Base-by-base conservation (phyloP, 2,329 filamentous ascomycete genomes). In the Claviceps sp. region DNA sequence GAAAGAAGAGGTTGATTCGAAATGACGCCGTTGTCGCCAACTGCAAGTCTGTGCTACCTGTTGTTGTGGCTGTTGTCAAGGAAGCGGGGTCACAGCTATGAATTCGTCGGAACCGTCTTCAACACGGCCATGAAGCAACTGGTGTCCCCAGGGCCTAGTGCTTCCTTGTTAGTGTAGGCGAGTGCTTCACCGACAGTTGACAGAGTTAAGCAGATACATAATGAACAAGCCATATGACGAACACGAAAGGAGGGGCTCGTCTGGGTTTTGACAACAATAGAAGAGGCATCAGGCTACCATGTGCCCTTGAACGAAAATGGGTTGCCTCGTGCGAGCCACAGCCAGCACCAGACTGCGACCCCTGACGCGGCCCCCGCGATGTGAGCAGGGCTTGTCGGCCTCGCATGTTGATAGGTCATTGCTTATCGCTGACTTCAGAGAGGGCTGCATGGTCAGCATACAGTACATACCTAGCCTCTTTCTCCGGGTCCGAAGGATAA, bases 221-320 rank as follows among this genome's bases (percentile, higher is more conserved):
- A 47, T 19, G 5, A 45, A 5, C n/a, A 14, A 47, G 16, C 30
- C 19, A 53, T 39, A 53, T 39, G 38, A 24, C 11, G 24, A 41
- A 38, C 5, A 16, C 10, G 14, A 13, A 30, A 26, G 24, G 37
- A 30, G 44, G 13, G 19, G 10, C 16, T 1, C 16, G 16, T 26
- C 39, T 44, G 42, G 42, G 16, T 24, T 13, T 42, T 19, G 40
- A 11, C 43, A 34, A 50, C 22, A 50, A 50, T 47, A 40, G 19
- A 17, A 45, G 26, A 48, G 44, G 44, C 41, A 47, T 43, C 45
- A 50, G 43, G 41, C 46, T 47, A 47, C 37, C 45, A 44, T 46
- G 49, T 40, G 17, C 17, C 26, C 34, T 19, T 17, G 11, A 13
- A 22, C 19, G 26, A 24, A 42, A 54, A 30, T 43, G 34, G 39